Conservation (phyloP, 192 early-diverging fungal genomes). For the Coemansia sp. region DNA sequence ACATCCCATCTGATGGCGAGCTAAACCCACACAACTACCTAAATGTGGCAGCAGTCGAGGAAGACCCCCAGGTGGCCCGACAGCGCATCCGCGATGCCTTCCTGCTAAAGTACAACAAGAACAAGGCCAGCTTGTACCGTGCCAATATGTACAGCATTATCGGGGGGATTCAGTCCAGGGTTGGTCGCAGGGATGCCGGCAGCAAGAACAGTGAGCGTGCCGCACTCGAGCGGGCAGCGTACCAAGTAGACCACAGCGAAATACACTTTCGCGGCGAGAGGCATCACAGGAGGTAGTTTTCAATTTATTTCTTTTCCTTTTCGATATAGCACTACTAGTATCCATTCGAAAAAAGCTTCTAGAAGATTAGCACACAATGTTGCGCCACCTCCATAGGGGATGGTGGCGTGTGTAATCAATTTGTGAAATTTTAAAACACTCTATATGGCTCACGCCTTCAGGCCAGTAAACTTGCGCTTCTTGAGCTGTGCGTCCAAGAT, state of each 20-base stretch:
- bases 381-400: neutral
- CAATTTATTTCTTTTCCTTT: conserved; percentile 1
- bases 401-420: neutral
- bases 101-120: conserved; percentile 33
- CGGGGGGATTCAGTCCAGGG: conserved; percentile 34
- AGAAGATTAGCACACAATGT: neutral
- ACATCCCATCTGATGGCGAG: conserved; percentile 49
- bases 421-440: neutral
- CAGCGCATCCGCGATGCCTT: conserved; percentile 44
- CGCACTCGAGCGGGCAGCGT: conserved; percentile 44
- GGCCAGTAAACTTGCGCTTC: conserved; percentile 75
- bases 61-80: conserved; percentile 36
- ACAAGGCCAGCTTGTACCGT: conserved; percentile 46
- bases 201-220: conserved; percentile 41
- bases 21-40: conserved; percentile 57
- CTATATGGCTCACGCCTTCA: conserved; percentile 23
- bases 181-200: conserved; percentile 27
- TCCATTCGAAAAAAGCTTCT: conserved; percentile 3
- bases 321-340: neutral
- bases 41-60: conserved; percentile 21
- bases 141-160: conserved; percentile 36
- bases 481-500: conserved; percentile 61
- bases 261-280: conserved; percentile 45
- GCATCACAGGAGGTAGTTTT: conserved; percentile 7
- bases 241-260: conserved; percentile 51